Percentiles rank a stretch among this genome's conserved stretches.
phyloP scores from a whole-genome alignment of 371 early-diverging fungal genomes.

The Saksenaea oblongispora region DNA sequence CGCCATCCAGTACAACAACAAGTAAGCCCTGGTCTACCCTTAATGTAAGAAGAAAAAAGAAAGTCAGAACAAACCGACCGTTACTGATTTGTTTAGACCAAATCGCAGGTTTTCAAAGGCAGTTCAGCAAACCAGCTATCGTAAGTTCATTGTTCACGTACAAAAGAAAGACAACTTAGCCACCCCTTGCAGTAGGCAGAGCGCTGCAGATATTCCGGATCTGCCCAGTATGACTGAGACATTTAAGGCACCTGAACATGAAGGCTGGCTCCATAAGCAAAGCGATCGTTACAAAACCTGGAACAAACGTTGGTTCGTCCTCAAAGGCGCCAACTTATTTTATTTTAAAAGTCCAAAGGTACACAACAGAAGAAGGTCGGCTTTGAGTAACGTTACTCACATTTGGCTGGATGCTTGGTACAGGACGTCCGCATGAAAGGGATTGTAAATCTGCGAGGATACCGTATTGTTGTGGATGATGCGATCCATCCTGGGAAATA shows the following conservation, averaged over 20 bases:
- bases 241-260: constrained; percentile 56
- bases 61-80: neutral
- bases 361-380: neutral
- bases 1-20: neutral
- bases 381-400: neutral
- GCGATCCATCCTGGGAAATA: constrained; percentile 63
- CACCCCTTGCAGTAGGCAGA: neutral
- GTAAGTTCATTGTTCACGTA: neutral
- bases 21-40: neutral
- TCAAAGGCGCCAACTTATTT: constrained; percentile 63
- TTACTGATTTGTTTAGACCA: neutral
- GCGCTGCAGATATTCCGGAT: neutral
- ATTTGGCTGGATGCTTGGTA: neutral
- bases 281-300: constrained; percentile 66
- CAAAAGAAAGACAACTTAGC: neutral
- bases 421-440: constrained; percentile 55
- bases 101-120: neutral
- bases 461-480: constrained; percentile 55
- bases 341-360: constrained; percentile 67
- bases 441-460: constrained; percentile 54
- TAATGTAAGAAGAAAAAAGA: neutral
- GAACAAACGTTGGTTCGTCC: constrained; percentile 72
- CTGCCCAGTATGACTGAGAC: constrained; percentile 4
- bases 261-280: constrained; percentile 70
- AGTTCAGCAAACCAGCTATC: neutral